Evolutionary conservation across 202 grass and related monocot genomes (phyloP).

Genomic region (Bolboschoenoplectus hybrid): DNA sequence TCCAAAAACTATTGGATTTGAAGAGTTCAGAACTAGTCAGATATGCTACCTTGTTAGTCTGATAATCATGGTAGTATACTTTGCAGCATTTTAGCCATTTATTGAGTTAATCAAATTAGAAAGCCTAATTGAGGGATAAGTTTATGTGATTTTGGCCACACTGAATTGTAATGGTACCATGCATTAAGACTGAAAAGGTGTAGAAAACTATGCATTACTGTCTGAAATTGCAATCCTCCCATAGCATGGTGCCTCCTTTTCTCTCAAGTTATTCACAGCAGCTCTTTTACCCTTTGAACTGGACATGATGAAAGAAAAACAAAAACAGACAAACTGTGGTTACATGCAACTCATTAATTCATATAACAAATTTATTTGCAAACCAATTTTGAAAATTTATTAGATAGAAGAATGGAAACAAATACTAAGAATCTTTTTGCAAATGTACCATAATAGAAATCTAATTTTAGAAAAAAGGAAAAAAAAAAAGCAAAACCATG

Average conservation of each 20-base stretch:
- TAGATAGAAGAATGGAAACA: neutral
- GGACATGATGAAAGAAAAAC: neutral
- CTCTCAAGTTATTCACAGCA: constrained; percentile 22
- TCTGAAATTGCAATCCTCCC: constrained; percentile 35
- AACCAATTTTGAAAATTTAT: neutral
- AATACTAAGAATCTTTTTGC: neutral
- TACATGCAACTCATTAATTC: neutral
- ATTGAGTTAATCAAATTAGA: neutral
- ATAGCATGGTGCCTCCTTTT: constrained; percentile 7
- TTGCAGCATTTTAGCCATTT: neutral
- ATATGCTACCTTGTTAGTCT: neutral
- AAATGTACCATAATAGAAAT: neutral
- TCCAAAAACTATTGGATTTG: neutral
- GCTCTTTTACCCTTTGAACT: constrained; percentile 25
- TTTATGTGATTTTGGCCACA: neutral
- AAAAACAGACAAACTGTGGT: neutral
- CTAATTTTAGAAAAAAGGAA: neutral
- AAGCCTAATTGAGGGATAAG: constrained; percentile 1
- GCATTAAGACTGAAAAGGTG: constrained; percentile 4
- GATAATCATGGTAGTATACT: neutral
- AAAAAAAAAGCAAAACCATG: neutral
- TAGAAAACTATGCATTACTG: constrained; percentile 9
- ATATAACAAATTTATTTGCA: neutral
- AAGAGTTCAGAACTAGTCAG: neutral
- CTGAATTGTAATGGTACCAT: neutral